Percentiles rank a stretch among this genome's conserved stretches.
These are phyloP conservation scores for Sarocladiaceae sp. DNA, from an alignment of 2,329 filamentous ascomycete genomes.

Conservation along the genomic window DNA sequence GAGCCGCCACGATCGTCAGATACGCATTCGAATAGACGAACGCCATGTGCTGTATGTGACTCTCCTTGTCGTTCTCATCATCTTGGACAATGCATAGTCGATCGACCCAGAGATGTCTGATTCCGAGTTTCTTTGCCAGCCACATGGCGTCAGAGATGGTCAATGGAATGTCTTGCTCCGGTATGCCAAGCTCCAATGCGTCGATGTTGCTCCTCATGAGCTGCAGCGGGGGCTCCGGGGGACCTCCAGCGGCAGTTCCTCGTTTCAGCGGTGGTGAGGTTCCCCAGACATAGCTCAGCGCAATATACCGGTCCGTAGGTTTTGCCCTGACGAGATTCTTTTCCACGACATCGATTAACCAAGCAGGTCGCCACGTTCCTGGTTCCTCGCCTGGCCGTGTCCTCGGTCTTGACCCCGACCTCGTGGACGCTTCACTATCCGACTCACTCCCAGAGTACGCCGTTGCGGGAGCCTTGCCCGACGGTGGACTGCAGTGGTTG, in stretches of 20 bases:
- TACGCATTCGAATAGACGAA: conserved; percentile 38
- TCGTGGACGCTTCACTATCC: conserved; percentile 15
- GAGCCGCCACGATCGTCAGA: conserved; percentile 36
- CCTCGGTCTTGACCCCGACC: conserved; percentile 12
- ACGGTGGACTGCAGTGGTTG: conserved; percentile 27
- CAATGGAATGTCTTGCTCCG: conserved; percentile 31
- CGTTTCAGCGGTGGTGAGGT: conserved; percentile 14
- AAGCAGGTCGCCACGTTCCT: conserved; percentile 31
- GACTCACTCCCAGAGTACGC: background rate
- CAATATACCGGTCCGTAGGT: conserved; percentile 33
- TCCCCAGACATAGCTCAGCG: conserved; percentile 41
- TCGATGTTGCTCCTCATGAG: conserved; percentile 30
- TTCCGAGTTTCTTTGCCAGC: conserved; percentile 35
- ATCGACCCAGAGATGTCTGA: conserved; percentile 41
- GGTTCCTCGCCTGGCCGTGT: background rate
- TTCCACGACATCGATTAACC: conserved; percentile 35
- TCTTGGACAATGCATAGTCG: conserved; percentile 39
- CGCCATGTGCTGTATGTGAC: conserved; percentile 38
- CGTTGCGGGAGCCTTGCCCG: background rate
- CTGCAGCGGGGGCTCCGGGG: conserved; percentile 21
- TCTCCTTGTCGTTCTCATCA: conserved; percentile 30
- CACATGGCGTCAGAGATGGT: conserved; percentile 39
- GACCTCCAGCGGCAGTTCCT: conserved; percentile 18
- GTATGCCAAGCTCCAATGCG: conserved; percentile 27
- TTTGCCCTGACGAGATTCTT: conserved; percentile 31